Evolutionary conservation across 2,329 filamentous ascomycete genomes (phyloP).

Genomic region (Sporothrix dimorphospora): DNA sequence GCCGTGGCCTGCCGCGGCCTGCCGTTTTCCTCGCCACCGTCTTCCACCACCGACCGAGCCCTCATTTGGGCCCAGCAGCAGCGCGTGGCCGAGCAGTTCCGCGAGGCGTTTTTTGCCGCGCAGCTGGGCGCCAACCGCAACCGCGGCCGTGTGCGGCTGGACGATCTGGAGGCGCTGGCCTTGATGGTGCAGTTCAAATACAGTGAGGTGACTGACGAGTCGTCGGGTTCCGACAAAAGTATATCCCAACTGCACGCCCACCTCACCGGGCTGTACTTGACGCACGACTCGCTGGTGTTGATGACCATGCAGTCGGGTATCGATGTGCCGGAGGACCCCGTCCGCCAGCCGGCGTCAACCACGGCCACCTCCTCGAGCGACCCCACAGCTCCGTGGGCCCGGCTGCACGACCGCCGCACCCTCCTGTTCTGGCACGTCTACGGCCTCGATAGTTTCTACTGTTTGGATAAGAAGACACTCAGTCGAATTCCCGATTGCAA

Average conservation of each 20-base stretch:
- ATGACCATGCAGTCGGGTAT: constrained; percentile 34
- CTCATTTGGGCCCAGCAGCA: constrained; percentile 36
- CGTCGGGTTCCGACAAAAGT: background rate
- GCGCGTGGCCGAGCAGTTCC: constrained; percentile 35
- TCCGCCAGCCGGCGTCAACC: background rate
- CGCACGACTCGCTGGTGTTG: constrained; percentile 37
- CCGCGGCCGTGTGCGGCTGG: constrained; percentile 27
- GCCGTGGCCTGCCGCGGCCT: constrained; percentile 37
- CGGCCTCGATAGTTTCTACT: constrained; percentile 35
- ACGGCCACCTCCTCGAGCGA: background rate
- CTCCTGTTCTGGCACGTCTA: constrained; percentile 36
- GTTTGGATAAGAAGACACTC: constrained; percentile 33
- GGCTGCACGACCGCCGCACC: constrained; percentile 31
- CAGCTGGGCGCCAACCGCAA: constrained; percentile 26
- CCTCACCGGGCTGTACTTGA: constrained; percentile 35
- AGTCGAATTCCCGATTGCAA: constrained; percentile 33
- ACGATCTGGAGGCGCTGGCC: constrained; percentile 35
- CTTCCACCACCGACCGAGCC: constrained; percentile 17
- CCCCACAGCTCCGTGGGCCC: constrained; percentile 16
- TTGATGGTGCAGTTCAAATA: constrained; percentile 35
- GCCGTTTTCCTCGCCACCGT: constrained; percentile 30
- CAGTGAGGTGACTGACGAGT: background rate
- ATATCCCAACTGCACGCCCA: constrained; percentile 24
- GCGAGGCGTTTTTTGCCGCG: constrained; percentile 33
- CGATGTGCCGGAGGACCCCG: background rate